These are phyloP conservation scores for Brassica juncea DNA, from an alignment of 345 rosid species.

Conservation along the genomic window DNA sequence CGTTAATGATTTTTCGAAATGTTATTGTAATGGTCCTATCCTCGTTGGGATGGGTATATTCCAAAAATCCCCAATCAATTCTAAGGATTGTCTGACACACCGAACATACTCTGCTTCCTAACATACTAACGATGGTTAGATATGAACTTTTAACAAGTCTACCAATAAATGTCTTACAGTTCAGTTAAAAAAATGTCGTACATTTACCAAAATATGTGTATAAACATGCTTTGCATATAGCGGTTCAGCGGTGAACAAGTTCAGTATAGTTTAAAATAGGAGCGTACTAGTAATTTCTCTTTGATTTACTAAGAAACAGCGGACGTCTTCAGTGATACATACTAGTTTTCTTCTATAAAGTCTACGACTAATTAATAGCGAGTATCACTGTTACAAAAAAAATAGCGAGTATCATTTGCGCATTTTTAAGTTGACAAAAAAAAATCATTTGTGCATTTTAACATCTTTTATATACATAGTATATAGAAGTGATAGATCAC, in stretches of 20 bases:
- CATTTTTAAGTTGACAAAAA: background rate
- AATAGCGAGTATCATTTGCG: background rate
- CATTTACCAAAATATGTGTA: background rate
- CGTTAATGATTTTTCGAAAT: background rate
- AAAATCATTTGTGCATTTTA: background rate
- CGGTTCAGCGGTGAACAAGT: background rate
- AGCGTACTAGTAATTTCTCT: background rate
- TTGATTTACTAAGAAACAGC: background rate
- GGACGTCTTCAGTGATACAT: background rate
- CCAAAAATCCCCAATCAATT: background rate
- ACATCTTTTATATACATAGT: background rate
- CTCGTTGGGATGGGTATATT: background rate
- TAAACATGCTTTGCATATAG: background rate
- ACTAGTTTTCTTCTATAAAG: background rate
- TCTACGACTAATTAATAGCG: background rate
- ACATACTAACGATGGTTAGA: background rate
- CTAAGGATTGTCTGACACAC: background rate
- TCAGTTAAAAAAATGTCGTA: background rate
- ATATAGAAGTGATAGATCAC: background rate
- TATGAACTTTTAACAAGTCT: background rate
- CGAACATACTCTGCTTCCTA: background rate
- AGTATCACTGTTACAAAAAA: background rate
- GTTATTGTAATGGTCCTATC: background rate
- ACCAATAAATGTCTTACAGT: background rate
- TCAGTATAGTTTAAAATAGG: background rate